A percentile compares a stretch with the other conserved stretches of the same genome.
phyloP scores from a whole-genome alignment of 2,329 filamentous ascomycete genomes.

The Cryphonectria naterciae region DNA sequence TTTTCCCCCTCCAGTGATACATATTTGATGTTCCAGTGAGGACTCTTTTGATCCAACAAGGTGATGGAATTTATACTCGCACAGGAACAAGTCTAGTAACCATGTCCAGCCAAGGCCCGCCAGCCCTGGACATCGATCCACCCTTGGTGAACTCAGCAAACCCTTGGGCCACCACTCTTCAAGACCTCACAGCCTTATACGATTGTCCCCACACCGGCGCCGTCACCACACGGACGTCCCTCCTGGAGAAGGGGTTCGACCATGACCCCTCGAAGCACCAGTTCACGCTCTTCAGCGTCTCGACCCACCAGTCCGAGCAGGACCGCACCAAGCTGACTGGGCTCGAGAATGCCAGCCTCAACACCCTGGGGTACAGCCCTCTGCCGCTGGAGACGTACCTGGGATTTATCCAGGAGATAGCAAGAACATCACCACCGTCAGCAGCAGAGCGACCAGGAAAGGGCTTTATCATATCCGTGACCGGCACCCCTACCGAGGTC shows the following conservation, averaged over 20 bases:
- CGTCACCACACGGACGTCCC: conserved; percentile 73
- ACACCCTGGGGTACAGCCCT: conserved; percentile 77
- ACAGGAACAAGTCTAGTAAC: background rate
- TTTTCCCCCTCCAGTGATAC: background rate
- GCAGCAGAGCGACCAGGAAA: conserved; percentile 45
- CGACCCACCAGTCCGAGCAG: conserved; percentile 34
- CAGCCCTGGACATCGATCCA: conserved; percentile 58
- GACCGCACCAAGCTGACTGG: conserved; percentile 22
- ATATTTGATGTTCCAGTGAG: background rate
- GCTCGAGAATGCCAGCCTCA: conserved; percentile 55
- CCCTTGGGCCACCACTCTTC: conserved; percentile 72
- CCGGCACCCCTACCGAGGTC: conserved; percentile 64
- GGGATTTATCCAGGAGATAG: conserved; percentile 54
- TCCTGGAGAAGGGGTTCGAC: conserved; percentile 65
- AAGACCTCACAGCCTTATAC: conserved; percentile 66
- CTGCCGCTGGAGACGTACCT: conserved; percentile 64
- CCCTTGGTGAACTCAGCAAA: conserved; percentile 76
- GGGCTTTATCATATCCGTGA: conserved; percentile 72
- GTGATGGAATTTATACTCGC: background rate
- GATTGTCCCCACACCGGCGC: conserved; percentile 67
- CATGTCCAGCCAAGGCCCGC: conserved; percentile 40
- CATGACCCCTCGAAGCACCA: conserved; percentile 66
- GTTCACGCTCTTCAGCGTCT: conserved; percentile 64
- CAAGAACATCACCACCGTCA: conserved; percentile 30
- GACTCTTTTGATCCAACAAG: background rate